These are phyloP conservation scores for Ajuga reptans DNA, from an alignment of 305 asterid species.

Conservation along the genomic window DNA sequence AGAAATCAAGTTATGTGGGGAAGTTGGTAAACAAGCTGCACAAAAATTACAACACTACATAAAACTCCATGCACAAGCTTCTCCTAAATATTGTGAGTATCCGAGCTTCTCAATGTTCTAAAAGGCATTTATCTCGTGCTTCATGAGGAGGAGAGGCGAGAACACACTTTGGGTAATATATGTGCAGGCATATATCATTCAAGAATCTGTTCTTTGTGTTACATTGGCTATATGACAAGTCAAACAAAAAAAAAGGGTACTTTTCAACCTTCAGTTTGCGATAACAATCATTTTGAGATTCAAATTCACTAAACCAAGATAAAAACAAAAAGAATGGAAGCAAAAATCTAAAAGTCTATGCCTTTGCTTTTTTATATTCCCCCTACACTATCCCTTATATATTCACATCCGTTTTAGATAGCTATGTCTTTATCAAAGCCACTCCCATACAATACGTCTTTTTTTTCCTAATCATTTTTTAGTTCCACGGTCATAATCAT, in stretches of 20 bases:
- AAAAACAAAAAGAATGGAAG: not conserved
- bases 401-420: not conserved
- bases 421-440: not conserved
- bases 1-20: conserved; percentile 11
- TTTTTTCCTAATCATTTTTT: not conserved
- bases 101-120: not conserved
- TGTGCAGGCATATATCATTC: not conserved
- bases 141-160: not conserved
- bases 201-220: not conserved
- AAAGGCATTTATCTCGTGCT: not conserved
- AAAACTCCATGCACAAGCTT: not conserved
- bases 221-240: not conserved
- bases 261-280: not conserved
- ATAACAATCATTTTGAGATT: not conserved
- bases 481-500: not conserved
- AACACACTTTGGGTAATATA: not conserved
- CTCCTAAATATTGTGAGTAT: not conserved
- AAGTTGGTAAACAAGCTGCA: conserved; percentile 1
- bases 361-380: not conserved
- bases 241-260: not conserved
- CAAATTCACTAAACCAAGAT: not conserved
- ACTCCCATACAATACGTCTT: not conserved
- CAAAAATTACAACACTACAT: not conserved
- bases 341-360: not conserved
- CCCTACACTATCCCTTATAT: not conserved